Evolutionary conservation across 2,329 filamentous ascomycete genomes (phyloP).

Genomic region (Cylindrodendrum hubeiense): DNA sequence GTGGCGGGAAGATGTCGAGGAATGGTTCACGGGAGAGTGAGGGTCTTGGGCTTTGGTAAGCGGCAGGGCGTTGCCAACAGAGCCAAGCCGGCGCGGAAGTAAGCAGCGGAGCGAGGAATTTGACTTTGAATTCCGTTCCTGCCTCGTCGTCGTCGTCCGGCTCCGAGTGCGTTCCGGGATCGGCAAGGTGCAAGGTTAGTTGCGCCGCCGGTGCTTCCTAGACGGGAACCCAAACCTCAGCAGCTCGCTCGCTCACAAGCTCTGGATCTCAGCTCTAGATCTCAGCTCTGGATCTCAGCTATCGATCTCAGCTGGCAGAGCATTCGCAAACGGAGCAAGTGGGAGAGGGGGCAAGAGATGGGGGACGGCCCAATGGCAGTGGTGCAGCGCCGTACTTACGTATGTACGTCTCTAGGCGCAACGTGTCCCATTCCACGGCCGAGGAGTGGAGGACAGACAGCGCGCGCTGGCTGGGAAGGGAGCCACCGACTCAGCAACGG

Average conservation of each 20-base stretch:
- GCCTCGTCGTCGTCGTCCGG: constrained; percentile 8
- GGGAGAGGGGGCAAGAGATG: neutral
- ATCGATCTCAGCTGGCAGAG: no score
- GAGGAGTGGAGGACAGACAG: neutral
- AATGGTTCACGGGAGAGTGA: neutral
- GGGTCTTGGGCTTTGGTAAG: neutral
- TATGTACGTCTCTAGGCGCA: constrained; percentile 30
- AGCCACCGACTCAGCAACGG: neutral
- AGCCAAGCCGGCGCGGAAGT: neutral
- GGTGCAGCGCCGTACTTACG: constrained; percentile 1
- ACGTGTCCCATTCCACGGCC: constrained; percentile 24
- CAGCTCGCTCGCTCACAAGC: neutral
- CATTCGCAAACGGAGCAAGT: neutral
- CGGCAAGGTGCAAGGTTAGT: constrained; percentile 31
- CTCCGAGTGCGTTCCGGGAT: constrained; percentile 24
- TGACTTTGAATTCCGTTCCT: constrained; percentile 45
- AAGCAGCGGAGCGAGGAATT: constrained; percentile 24
- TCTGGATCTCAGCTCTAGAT: no score
- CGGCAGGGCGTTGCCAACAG: neutral
- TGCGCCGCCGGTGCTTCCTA: constrained; percentile 12
- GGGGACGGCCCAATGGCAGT: constrained; percentile 15
- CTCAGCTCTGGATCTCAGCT: no score
- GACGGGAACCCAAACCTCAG: neutral
- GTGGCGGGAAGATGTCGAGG: neutral
- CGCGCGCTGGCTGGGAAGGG: neutral